phyloP scores from a whole-genome alignment of 2,329 filamentous ascomycete species.

The Penicillium paneum region DNA sequence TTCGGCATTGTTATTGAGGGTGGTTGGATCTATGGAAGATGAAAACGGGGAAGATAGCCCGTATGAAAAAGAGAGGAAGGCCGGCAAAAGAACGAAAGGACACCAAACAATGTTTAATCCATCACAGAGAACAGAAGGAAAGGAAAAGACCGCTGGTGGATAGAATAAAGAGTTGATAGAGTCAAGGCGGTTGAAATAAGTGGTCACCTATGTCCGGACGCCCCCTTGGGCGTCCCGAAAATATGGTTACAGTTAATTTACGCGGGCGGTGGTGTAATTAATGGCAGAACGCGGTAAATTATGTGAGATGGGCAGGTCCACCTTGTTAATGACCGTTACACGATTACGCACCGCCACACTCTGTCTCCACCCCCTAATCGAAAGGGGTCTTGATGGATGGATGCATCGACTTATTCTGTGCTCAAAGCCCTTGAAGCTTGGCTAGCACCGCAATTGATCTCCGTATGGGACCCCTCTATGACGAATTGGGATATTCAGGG shows the following conservation, averaged over 20 bases:
- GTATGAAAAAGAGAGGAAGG: constrained; percentile 11
- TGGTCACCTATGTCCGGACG: constrained; percentile 17
- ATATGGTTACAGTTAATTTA: constrained; percentile 16
- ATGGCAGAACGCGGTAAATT: constrained; percentile 4
- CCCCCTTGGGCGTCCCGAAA: constrained; percentile 11
- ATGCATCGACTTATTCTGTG: neutral
- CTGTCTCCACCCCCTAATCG: constrained; percentile 19
- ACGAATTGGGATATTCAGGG: neutral
- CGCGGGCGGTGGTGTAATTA: constrained; percentile 7
- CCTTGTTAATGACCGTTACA: constrained; percentile 11
- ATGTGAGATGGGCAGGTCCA: neutral
- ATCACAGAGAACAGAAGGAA: constrained; percentile 12
- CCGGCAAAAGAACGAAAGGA: constrained; percentile 9
- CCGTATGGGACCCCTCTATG: neutral
- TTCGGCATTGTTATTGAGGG: constrained; percentile 58
- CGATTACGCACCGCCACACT: constrained; percentile 23
- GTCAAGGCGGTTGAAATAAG: constrained; percentile 8
- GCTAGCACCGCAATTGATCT: neutral
- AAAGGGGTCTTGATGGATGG: constrained; percentile 14
- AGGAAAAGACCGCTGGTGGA: constrained; percentile 2
- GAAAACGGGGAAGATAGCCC: neutral
- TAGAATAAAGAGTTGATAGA: constrained; percentile 2
- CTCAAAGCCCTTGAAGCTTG: neutral
- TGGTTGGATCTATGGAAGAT: constrained; percentile 10
- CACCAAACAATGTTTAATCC: constrained; percentile 13